Conservation (phyloP, 352 stramenopile species). For the Pythium folliculosum region DNA sequence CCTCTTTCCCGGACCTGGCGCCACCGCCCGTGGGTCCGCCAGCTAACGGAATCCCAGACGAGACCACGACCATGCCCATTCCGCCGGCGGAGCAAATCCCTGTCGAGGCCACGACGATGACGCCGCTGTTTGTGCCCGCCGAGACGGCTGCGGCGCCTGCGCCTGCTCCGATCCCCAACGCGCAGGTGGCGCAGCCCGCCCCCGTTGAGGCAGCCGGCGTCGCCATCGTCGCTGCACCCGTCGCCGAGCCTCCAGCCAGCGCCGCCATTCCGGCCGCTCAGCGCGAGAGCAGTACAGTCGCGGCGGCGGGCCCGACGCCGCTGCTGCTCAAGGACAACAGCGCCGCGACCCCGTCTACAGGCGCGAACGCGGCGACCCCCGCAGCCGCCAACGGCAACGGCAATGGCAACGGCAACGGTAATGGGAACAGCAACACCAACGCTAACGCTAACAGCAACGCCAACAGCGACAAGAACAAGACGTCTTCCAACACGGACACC, state of each 20-base stretch:
- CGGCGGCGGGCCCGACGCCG: not conserved
- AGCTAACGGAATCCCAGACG: not conserved
- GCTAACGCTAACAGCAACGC: not conserved
- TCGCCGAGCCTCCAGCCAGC: not conserved
- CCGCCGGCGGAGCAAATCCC: not conserved
- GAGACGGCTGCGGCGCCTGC: not conserved
- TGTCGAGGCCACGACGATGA: not conserved
- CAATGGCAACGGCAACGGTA: not conserved
- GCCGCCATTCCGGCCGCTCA: not conserved
- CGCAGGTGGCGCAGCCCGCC: too few relatives aligned
- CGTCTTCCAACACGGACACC: too few relatives aligned
- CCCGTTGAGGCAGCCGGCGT: too few relatives aligned
- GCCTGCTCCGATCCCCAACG: too few relatives aligned
- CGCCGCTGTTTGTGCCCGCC: not conserved
- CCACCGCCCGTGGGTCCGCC: too few relatives aligned
- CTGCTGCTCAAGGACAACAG: not conserved
- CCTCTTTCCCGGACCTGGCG: not conserved
- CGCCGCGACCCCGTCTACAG: not conserved
- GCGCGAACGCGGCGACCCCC: not conserved
- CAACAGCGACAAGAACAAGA: not conserved
- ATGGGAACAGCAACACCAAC: too few relatives aligned
- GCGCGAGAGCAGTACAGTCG: not conserved
- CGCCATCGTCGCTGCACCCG: too few relatives aligned
- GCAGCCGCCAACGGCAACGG: not conserved
- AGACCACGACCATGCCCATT: not conserved